Evolutionary conservation across 2,329 filamentous ascomycete species (phyloP), one percentile per base, ranked within the genome.

Genomic region (Alternaria brassicicola): DNA sequence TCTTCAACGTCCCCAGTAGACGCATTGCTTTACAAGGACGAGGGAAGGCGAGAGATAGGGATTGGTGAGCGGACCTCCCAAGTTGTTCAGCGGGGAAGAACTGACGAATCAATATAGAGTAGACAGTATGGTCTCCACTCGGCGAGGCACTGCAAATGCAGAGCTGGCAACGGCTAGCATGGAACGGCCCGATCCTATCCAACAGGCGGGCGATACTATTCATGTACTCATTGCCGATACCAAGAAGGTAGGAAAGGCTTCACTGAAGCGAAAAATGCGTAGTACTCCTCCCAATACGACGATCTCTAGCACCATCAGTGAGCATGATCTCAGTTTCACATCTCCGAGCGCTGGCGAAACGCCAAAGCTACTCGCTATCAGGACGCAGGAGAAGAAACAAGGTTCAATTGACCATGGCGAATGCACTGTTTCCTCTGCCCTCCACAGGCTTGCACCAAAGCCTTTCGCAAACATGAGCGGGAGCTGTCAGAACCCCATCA

Each of bases 401-500:
- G 8, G 10, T 9, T 39, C 56, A 30, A 12, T 12, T 26, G 21
- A n/a, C 19, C 4, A 5, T 28, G 2, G 25, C 35, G n/a, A 38
- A 23, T n/a, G 19, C 28, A 47, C 5, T 1, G 10, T 36, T 9
- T 48, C 45, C 31, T 57, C 55, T 19, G 23, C 50, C 6, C 10
- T 59, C 5, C 54, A 38, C 15, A 45, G 26, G 4, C 51, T 48
- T 17, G 31, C 36, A 12, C 19, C 45, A n/a, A 58, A 56, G 33
- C 31, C 51, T 23, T 25, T 30, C 3, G 38, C 15, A 21, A 43
- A 45, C 15, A 46, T 38, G 33, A 48, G 57, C 28, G 69, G 69
- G 42, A 69, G 62, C 39, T 50, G 52, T 4, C 50, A 66, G 6
- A 62, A 72, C 23, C 71, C 71, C 13, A 74, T 74, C n/a, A 53